A percentile compares a stretch with the other conserved stretches of the same genome.
Evolutionary conservation across 257 asterid genomes (phyloP).

Genomic region (Voacanga thouarsii): DNA sequence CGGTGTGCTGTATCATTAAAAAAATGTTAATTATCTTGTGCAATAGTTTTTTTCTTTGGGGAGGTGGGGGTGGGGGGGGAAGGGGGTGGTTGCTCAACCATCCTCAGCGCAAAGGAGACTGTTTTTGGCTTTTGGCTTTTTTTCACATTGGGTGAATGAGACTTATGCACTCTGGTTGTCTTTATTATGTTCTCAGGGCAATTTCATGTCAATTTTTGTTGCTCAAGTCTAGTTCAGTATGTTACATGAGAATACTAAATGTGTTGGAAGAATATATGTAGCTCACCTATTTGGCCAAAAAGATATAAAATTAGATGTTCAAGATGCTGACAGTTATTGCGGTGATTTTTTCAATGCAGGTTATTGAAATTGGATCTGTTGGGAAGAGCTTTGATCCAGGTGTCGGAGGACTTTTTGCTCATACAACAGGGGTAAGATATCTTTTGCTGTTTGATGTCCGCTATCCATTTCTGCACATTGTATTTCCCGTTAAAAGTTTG

Average conservation of each 20-base stretch:
- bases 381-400: slow-evolving; percentile 69
- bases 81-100: not conserved
- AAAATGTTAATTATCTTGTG: too few species aligned
- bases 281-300: not conserved
- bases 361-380: slow-evolving; percentile 93
- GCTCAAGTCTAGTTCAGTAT: not conserved
- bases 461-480: not conserved
- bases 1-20: too few species aligned
- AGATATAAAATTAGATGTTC: not conserved
- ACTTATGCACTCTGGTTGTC: not conserved
- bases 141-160: not conserved
- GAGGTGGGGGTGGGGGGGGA: too few species aligned
- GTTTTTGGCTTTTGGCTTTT: not conserved
- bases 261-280: not conserved
- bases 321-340: not conserved
- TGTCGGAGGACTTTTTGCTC: slow-evolving; percentile 64
- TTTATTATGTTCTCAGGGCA: not conserved
- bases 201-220: not conserved
- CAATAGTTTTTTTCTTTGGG: too few species aligned
- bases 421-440: slow-evolving; percentile 68
- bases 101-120: not conserved
- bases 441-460: slow-evolving; percentile 13
- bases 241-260: not conserved
- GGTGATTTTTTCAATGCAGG: slow-evolving; percentile 37
- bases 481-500: slow-evolving; percentile 1